Evolutionary conservation across 2,329 filamentous ascomycete species (phyloP).

Genomic region (Apiospora koreana): DNA sequence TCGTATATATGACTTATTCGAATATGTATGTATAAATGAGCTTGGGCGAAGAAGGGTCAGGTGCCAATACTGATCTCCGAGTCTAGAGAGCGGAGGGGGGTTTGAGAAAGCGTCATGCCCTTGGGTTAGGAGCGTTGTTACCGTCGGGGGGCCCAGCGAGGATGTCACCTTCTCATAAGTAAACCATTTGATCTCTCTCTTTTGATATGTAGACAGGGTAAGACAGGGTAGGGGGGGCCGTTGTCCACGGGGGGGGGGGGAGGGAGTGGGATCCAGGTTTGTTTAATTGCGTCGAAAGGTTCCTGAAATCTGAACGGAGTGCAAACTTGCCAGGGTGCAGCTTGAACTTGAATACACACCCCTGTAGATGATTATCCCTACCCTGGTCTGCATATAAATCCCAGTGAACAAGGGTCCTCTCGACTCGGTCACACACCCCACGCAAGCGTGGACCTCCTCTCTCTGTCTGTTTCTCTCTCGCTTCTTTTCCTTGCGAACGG

Average conservation of each 20-base stretch:
- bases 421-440: background rate
- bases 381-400: background rate
- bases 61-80: background rate
- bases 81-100: background rate
- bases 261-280: background rate
- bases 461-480: no score
- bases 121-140: background rate
- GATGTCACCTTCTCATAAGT: slow-evolving; percentile 7
- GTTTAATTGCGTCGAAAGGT: slow-evolving; percentile 5
- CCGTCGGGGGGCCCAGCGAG: background rate
- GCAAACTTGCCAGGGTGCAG: background rate
- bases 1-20: background rate
- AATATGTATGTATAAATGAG: no score
- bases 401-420: background rate
- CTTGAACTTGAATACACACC: no score
- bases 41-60: background rate
- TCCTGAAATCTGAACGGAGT: background rate
- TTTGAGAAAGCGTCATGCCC: background rate
- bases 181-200: background rate
- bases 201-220: background rate
- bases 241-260: background rate
- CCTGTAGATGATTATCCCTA: background rate
- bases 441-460: background rate
- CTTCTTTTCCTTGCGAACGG: background rate
- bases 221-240: background rate